Percentiles rank a stretch among this genome's conserved stretches.
These are phyloP conservation scores for Metschnikowia borealis DNA, from an alignment of 805 yeast genomes.

Conservation along the genomic window DNA sequence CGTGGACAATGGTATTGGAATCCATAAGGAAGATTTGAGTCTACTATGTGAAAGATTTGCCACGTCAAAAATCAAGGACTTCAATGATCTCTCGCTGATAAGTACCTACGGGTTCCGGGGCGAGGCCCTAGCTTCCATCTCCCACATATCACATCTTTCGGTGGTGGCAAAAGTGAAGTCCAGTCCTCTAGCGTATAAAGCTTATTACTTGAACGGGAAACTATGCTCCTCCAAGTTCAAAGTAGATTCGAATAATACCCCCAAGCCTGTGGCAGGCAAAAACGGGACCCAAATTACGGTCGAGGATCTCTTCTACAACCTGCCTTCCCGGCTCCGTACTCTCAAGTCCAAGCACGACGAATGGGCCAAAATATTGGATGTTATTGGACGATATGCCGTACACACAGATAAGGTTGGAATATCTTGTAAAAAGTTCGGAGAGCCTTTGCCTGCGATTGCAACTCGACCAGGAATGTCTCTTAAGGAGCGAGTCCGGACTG, in stretches of 20 bases:
- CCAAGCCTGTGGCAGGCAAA: constrained; percentile 79
- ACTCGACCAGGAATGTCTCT: constrained; percentile 48
- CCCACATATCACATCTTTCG: constrained; percentile 79
- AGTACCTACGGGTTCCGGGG: constrained; percentile 93
- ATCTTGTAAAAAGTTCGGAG: constrained; percentile 77
- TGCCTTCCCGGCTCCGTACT: constrained; percentile 72
- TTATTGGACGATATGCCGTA: constrained; percentile 77
- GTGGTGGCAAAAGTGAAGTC: constrained; percentile 69
- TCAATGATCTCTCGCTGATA: constrained; percentile 70
- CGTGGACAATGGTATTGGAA: constrained; percentile 87
- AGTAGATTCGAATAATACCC: constrained; percentile 34
- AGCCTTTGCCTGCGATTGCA: constrained; percentile 60
- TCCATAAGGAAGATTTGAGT: constrained; percentile 63
- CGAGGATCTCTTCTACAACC: constrained; percentile 86
- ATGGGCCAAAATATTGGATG: constrained; percentile 70
- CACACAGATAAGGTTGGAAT: constrained; percentile 70
- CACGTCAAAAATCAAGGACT: constrained; percentile 73
- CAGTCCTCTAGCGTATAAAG: constrained; percentile 66
- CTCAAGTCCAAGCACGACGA: constrained; percentile 69
- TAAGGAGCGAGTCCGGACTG: constrained; percentile 66
- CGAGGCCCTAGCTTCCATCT: constrained; percentile 92
- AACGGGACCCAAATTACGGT: constrained; percentile 81
- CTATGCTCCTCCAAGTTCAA: constrained; percentile 43
- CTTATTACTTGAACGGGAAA: constrained; percentile 65
- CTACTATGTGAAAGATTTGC: constrained; percentile 90